phyloP scores from a whole-genome alignment of 257 asterid genomes.

The Plantago major region DNA sequence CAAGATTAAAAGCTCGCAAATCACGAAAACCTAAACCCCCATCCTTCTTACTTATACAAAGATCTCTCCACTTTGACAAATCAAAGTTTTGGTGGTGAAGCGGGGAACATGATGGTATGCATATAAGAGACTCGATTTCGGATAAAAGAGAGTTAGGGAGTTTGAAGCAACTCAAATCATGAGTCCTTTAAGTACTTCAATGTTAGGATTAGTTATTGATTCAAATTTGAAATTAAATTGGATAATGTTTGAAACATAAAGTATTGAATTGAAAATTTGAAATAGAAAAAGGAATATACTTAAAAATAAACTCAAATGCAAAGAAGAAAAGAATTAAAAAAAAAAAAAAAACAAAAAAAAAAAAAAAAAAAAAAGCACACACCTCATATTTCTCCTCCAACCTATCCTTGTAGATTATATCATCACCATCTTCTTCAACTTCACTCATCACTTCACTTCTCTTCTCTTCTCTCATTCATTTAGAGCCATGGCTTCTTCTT shows the following conservation, averaged over 20 bases:
- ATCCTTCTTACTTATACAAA: no score
- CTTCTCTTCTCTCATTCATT: constrained; percentile 13
- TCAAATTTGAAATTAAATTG: not conserved
- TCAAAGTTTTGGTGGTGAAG: no score
- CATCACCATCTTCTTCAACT: constrained; percentile 1
- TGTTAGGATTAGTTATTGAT: no score
- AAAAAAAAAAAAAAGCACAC: constrained; percentile 6
- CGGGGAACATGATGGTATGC: no score
- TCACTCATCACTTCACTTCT: constrained; percentile 14
- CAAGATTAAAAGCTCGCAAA: no score
- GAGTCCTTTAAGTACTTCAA: no score
- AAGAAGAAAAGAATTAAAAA: not conserved
- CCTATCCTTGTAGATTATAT: constrained; percentile 4
- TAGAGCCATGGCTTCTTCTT: constrained; percentile 70
- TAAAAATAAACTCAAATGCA: not conserved
- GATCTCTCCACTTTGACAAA: no score
- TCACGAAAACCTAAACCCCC: no score
- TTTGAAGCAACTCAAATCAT: no score
- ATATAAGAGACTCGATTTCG: no score
- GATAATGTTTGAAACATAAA: not conserved
- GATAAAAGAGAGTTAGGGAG: no score
- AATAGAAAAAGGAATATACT: not conserved
- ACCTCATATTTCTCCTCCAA: constrained; percentile 19
- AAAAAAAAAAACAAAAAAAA: not conserved
- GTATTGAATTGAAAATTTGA: no score